Base-by-base conservation (phyloP, 2,329 filamentous ascomycete genomes). In the Penicillium sp. region DNA sequence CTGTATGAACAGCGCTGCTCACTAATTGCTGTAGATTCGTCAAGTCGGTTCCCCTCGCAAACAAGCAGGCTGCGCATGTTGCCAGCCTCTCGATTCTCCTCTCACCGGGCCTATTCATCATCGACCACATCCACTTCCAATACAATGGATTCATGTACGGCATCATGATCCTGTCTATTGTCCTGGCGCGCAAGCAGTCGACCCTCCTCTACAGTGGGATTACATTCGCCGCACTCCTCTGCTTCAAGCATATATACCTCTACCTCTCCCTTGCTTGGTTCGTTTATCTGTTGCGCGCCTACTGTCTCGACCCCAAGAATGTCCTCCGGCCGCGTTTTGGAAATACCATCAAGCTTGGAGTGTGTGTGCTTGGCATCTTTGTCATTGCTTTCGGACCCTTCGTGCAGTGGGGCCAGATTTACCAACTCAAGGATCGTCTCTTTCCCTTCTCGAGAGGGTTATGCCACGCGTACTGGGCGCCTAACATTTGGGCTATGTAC, bases 61-160 rank as follows among this genome's bases (percentile, higher is more conserved):
- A 83, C n/a, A 91, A 85, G 67, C 85, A 85, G 42, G 85, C 89
- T 44, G 88, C 91, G 10, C 91, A 96, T 67, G 90, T 89, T 23
- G 89, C 88, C 43, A 91, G 92, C 23, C 80, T 97, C 51, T 96
- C 93, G 1, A 86, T 99, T 53, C 78, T 97, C 3, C 83, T 97
- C 12, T 97, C 92, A 0, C 94, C 94, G 0, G 94, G 93, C 2
- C 83, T 99, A 33, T 80, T 99, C 54, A 95, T 99, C 69, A 97
- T 99, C 71, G 94, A 99, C 68, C 94, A 99, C 71, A 93, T 96
- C 59, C 92, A 96, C 72, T 99, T 99, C 72, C 94, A 99, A 78
- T 99, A 99, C 78, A 99, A 99, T 76, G 93, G 94, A 38, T 91
- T 92, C 74, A 85, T 99, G 74, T 99, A 97, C 70, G 94, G 94